A percentile compares a stretch with the other conserved stretches of the same genome.
These are phyloP conservation scores for Pharnaceum exiguum DNA, from an alignment of 148 eudicot genomes.

Conservation along the genomic window DNA sequence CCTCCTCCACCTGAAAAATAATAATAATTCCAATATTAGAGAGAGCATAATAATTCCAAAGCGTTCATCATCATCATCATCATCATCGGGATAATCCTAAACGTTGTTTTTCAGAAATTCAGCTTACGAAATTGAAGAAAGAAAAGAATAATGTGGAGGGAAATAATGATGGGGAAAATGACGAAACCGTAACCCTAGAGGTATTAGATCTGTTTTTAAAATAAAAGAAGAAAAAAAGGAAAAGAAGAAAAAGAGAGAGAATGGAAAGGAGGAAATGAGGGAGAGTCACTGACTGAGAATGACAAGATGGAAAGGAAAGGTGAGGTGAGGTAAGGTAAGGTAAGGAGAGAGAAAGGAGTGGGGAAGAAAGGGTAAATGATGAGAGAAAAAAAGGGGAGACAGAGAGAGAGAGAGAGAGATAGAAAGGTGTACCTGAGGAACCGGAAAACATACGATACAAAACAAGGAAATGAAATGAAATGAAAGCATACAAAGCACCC, in stretches of 20 bases:
- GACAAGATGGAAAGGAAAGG: neutral
- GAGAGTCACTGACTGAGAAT: neutral
- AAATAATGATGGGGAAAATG: slow-evolving; percentile 1
- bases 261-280: neutral
- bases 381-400: slow-evolving; percentile 29
- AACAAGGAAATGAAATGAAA: too few species aligned
- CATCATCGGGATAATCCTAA: too few species aligned
- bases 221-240: slow-evolving; percentile 26
- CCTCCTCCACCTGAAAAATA: too few species aligned
- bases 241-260: slow-evolving; percentile 8
- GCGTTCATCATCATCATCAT: too few species aligned
- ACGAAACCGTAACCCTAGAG: slow-evolving; percentile 24
- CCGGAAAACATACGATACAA: slow-evolving; percentile 49
- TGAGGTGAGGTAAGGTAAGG: neutral
- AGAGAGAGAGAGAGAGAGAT: neutral
- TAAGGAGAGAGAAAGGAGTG: neutral
- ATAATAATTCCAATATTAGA: too few species aligned
- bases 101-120: too few species aligned
- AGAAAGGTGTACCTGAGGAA: slow-evolving; percentile 13
- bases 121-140: neutral
- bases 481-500: too few species aligned
- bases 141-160: neutral
- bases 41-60: too few species aligned
- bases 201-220: slow-evolving; percentile 32
- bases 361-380: slow-evolving; percentile 9